Evolutionary conservation across 176 grass and related monocot genomes (phyloP).

Genomic region (Avena sativa): DNA sequence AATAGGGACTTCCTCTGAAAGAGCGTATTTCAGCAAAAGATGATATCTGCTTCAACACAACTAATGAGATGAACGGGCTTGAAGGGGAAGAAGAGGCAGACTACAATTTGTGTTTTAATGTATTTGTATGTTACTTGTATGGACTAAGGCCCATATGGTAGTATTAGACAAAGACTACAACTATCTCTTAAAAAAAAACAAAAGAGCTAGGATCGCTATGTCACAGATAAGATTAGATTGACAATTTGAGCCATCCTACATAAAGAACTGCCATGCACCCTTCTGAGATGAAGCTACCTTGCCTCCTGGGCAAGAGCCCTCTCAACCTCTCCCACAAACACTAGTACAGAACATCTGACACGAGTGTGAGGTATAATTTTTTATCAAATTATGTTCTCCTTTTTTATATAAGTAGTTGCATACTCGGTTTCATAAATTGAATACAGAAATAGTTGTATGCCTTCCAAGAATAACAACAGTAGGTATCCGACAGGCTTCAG

Average conservation of each 20-base stretch:
- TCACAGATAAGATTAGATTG: background rate
- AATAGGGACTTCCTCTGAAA: slow-evolving; percentile 99
- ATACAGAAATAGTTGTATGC: slow-evolving; percentile 1
- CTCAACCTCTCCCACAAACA: background rate
- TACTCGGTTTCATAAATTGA: background rate
- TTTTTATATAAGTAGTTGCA: background rate
- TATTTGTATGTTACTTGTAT: background rate
- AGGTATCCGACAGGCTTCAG: background rate
- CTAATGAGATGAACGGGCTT: slow-evolving; percentile 35
- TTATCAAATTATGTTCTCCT: background rate
- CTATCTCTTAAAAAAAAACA: background rate
- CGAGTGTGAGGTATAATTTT: background rate
- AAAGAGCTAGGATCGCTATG: background rate
- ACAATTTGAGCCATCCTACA: background rate
- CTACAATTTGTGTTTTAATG: background rate
- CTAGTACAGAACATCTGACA: background rate
- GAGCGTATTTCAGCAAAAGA: slow-evolving; percentile 93
- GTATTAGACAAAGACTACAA: background rate
- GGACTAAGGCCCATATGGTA: background rate
- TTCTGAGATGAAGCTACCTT: background rate
- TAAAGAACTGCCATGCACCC: background rate
- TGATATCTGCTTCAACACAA: slow-evolving; percentile 75
- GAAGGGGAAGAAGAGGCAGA: slow-evolving; percentile 4
- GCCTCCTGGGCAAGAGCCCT: background rate
- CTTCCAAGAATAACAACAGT: slow-evolving; percentile 6